Evolutionary conservation across 805 yeast genomes (phyloP).

Genomic region (Candida xyloterini): DNA sequence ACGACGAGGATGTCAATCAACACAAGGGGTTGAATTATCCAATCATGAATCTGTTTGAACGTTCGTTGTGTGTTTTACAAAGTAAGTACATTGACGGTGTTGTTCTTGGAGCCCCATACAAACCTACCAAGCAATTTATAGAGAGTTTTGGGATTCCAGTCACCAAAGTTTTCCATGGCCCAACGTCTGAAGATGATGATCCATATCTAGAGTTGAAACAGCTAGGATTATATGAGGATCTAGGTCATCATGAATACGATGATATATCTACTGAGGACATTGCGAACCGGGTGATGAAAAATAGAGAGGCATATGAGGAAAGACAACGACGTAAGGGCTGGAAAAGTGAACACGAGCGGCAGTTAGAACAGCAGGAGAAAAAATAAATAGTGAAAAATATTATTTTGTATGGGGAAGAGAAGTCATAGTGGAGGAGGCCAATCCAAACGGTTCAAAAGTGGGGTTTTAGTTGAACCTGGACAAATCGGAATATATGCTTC

Average conservation of each 20-base stretch:
- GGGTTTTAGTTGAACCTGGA: conserved; percentile 68
- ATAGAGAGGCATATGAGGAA: conserved; percentile 71
- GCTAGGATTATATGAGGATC: conserved; percentile 36
- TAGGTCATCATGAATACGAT: conserved; percentile 56
- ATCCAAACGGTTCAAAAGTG: conserved; percentile 41
- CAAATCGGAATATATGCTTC: conserved; percentile 88
- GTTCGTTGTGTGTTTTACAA: conserved; percentile 84
- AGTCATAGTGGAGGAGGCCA: conserved; percentile 17
- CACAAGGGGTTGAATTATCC: conserved; percentile 67
- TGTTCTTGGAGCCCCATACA: conserved; percentile 65
- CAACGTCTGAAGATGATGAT: conserved; percentile 41
- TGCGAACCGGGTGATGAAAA: conserved; percentile 66
- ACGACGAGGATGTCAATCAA: conserved; percentile 52
- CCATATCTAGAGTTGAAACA: conserved; percentile 30
- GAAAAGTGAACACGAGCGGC: conserved; percentile 55
- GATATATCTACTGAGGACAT: conserved; percentile 69
- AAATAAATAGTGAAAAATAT: conserved; percentile 1
- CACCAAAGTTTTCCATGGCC: conserved; percentile 54
- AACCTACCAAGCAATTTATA: conserved; percentile 42
- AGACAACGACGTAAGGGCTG: conserved; percentile 87
- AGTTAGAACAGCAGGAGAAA: conserved; percentile 10
- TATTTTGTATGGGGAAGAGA: conserved; percentile 28
- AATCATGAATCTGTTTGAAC: conserved; percentile 83
- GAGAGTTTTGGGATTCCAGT: conserved; percentile 34
- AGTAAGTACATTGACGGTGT: conserved; percentile 81